phyloP scores from a whole-genome alignment of 2,329 filamentous ascomycete species.

The Diaporthe vaccinii region DNA sequence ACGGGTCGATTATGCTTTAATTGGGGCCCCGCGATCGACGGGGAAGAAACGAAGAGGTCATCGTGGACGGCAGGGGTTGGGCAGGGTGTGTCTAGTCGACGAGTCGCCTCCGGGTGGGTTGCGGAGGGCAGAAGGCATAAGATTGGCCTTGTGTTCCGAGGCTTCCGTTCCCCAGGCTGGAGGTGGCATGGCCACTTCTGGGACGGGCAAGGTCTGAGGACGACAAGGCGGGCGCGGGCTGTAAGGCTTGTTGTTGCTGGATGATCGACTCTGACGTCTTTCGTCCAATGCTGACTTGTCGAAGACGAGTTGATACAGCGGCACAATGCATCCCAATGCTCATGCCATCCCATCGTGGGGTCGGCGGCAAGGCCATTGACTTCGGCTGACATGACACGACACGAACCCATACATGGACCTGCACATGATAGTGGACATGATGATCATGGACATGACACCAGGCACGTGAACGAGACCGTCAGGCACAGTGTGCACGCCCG shows the following conservation, averaged over 20 bases:
- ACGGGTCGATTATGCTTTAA: constrained; percentile 32
- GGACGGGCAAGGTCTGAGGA: constrained; percentile 36
- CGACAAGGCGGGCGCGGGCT: constrained; percentile 32
- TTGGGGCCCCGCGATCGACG: constrained; percentile 47
- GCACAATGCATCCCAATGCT: constrained; percentile 20
- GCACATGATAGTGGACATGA: too few relatives aligned
- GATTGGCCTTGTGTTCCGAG: constrained; percentile 35
- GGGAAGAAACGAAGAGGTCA: constrained; percentile 45
- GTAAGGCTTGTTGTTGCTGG: constrained; percentile 15
- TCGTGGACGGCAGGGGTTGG: constrained; percentile 21
- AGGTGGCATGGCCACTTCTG: constrained; percentile 26
- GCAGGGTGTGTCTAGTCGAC: constrained; percentile 27
- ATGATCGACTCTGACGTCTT: constrained; percentile 31
- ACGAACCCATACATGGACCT: neutral
- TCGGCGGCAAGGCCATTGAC: constrained; percentile 12
- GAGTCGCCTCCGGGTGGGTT: constrained; percentile 23
- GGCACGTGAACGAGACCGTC: neutral
- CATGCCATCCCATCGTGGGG: constrained; percentile 28
- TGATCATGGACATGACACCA: constrained; percentile 8
- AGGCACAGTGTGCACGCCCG: constrained; percentile 1
- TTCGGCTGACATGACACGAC: constrained; percentile 20
- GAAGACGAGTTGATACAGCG: constrained; percentile 6
- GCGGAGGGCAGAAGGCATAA: constrained; percentile 36
- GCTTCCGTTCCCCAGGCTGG: constrained; percentile 29
- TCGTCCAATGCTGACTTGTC: constrained; percentile 14